Evolutionary conservation across 345 rosid species (phyloP).

Genomic region (Boechera stricta): DNA sequence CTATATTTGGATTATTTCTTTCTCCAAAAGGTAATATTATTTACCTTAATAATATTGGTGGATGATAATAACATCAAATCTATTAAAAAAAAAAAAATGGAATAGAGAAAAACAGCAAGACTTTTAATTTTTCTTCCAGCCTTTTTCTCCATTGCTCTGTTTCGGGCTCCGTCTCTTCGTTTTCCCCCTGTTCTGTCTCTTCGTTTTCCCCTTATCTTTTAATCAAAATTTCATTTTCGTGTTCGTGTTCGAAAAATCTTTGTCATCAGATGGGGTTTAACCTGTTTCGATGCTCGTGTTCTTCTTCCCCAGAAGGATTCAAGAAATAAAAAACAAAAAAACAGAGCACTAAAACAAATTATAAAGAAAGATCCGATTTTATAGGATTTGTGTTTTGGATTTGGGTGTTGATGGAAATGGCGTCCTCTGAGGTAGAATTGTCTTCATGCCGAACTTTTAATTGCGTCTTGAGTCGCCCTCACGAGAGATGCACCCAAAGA

Average conservation of each 20-base stretch:
- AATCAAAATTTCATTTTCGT: constrained; percentile 1
- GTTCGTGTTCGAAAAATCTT: not conserved
- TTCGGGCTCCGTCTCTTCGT: constrained; percentile 34
- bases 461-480: constrained; percentile 58
- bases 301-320: constrained; percentile 4
- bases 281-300: constrained; percentile 1
- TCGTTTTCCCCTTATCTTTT: not conserved
- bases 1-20: constrained; percentile 27
- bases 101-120: constrained; percentile 33
- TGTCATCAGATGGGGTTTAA: constrained; percentile 17
- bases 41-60: constrained; percentile 34
- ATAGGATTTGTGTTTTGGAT: constrained; percentile 31
- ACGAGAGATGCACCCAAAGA: constrained; percentile 51
- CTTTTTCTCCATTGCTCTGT: constrained; percentile 38
- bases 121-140: not conserved
- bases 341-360: not conserved
- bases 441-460: constrained; percentile 64
- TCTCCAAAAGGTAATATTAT: constrained; percentile 17
- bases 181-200: constrained; percentile 34
- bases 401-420: constrained; percentile 55
- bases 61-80: constrained; percentile 38
- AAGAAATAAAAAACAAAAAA: constrained; percentile 1
- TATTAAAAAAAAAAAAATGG: not conserved
- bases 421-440: constrained; percentile 70
- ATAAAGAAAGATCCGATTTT: constrained; percentile 27